Percentiles rank a stretch among this genome's conserved stretches.
Evolutionary conservation across 2,329 filamentous ascomycete genomes (phyloP).

Genomic region (Colletotrichum cereale): DNA sequence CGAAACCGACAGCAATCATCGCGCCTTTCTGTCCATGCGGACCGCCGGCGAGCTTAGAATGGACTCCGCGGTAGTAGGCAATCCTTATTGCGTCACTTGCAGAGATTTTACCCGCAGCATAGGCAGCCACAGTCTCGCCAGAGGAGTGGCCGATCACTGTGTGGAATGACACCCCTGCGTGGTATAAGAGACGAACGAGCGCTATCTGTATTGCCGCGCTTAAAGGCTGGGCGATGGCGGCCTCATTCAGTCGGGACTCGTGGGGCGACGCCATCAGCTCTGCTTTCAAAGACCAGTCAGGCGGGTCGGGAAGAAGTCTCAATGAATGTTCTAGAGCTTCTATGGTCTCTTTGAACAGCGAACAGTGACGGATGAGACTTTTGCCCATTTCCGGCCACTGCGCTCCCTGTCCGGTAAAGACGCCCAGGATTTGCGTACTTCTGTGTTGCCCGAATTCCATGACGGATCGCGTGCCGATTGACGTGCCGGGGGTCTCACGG

Average conservation of each 20-base stretch:
- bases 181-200: conserved; percentile 44
- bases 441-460: no score
- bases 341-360: neutral
- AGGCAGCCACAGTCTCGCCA: conserved; percentile 64
- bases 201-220: conserved; percentile 41
- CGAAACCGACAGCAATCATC: conserved; percentile 44
- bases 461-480: no score
- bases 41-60: conserved; percentile 41
- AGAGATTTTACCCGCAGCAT: conserved; percentile 59
- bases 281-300: conserved; percentile 42
- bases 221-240: conserved; percentile 27
- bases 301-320: no score
- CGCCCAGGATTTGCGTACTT: conserved; percentile 42
- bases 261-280: conserved; percentile 41
- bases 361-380: neutral
- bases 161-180: conserved; percentile 47
- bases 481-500: no score
- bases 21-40: conserved; percentile 38
- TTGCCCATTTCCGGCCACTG: conserved; percentile 47
- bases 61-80: conserved; percentile 43
- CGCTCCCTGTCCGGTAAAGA: conserved; percentile 51
- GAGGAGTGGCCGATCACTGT: conserved; percentile 61
- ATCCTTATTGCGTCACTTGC: conserved; percentile 44
- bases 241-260: conserved; percentile 44
- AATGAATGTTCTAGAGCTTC: neutral